Evolutionary conservation across 2,329 filamentous ascomycete species (phyloP).

Genomic region (Colletotrichum sp.): DNA sequence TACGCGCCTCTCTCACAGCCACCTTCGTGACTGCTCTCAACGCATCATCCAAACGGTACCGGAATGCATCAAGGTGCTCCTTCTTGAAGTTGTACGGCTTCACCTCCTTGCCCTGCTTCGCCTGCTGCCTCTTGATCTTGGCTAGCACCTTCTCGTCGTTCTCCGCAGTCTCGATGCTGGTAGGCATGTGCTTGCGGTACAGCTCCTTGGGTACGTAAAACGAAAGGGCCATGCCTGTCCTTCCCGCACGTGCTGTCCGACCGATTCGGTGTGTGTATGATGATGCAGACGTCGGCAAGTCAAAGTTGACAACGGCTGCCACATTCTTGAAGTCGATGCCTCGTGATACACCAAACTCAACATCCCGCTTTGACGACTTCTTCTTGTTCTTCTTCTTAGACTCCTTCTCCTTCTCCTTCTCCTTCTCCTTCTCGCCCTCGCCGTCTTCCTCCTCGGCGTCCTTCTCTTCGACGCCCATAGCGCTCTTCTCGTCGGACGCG

Average conservation of each 20-base stretch:
- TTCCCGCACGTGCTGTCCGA: conserved; percentile 87
- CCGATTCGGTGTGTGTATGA: conserved; percentile 98
- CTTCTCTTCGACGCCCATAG: conserved; percentile 70
- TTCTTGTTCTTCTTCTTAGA: conserved; percentile 63
- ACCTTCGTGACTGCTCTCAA: conserved; percentile 88
- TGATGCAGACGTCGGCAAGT: conserved; percentile 85
- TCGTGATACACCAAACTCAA: conserved; percentile 88
- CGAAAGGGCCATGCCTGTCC: conserved; percentile 93
- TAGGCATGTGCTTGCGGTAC: conserved; percentile 90
- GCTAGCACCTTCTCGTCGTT: conserved; percentile 85
- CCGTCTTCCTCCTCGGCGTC: conserved; percentile 42
- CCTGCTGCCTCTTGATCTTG: conserved; percentile 80
- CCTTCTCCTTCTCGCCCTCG: too few species aligned
- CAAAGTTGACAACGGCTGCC: conserved; percentile 94
- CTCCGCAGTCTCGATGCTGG: conserved; percentile 74
- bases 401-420: conserved; percentile 38
- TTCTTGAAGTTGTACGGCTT: conserved; percentile 95
- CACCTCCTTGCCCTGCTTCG: conserved; percentile 78
- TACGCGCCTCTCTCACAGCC: conserved; percentile 87
- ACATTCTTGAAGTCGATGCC: conserved; percentile 95
- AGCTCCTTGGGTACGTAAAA: conserved; percentile 85
- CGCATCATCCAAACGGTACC: conserved; percentile 94
- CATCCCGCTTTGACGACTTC: conserved; percentile 69
- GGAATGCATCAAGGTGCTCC: conserved; percentile 90
- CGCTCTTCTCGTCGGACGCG: conserved; percentile 89